Conservation (phyloP, 1,284 basidiomycete species). For the Coriolopsis trogii region DNA sequence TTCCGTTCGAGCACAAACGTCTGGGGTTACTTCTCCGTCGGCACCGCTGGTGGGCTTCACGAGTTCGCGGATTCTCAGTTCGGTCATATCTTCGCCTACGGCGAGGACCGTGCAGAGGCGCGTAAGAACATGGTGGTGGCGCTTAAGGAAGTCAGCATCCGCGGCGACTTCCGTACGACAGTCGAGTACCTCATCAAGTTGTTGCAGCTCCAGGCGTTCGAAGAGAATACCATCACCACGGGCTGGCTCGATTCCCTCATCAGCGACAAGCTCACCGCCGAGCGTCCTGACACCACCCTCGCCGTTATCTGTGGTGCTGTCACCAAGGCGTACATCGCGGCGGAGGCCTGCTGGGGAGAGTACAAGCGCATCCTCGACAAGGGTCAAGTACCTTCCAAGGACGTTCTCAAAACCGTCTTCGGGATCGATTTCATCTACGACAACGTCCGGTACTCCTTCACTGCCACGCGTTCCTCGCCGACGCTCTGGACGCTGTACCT, state of each 20-base stretch:
- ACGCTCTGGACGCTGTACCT: constrained; percentile 94
- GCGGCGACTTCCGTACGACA: constrained; percentile 98
- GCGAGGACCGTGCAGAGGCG: constrained; percentile 93
- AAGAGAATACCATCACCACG: constrained; percentile 97
- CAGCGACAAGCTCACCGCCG: constrained; percentile 94
- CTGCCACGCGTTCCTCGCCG: constrained; percentile 88
- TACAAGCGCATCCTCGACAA: constrained; percentile 98
- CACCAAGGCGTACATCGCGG: constrained; percentile 91
- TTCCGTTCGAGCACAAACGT: constrained; percentile 99
- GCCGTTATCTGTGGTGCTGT: constrained; percentile 98
- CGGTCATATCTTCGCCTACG: constrained; percentile 99
- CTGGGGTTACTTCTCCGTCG: constrained; percentile 99
- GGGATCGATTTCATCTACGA: constrained; percentile 99
- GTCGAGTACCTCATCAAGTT: constrained; percentile 99
- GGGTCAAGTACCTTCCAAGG: constrained; percentile 95
- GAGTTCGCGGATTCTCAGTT: constrained; percentile 99
- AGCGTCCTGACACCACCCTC: constrained; percentile 89
- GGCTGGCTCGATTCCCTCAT: constrained; percentile 99
- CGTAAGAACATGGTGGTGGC: constrained; percentile 99
- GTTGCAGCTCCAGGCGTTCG: constrained; percentile 95
- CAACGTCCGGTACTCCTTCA: constrained; percentile 94
- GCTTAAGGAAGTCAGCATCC: constrained; percentile 97
- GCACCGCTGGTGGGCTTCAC: constrained; percentile 93
- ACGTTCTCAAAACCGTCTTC: constrained; percentile 96
- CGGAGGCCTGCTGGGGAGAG: constrained; percentile 88